A percentile compares a stretch with the other conserved stretches of the same genome.
These are phyloP conservation scores for Penicillium sp. DNA, from an alignment of 2,329 filamentous ascomycete genomes.

Conservation along the genomic window DNA sequence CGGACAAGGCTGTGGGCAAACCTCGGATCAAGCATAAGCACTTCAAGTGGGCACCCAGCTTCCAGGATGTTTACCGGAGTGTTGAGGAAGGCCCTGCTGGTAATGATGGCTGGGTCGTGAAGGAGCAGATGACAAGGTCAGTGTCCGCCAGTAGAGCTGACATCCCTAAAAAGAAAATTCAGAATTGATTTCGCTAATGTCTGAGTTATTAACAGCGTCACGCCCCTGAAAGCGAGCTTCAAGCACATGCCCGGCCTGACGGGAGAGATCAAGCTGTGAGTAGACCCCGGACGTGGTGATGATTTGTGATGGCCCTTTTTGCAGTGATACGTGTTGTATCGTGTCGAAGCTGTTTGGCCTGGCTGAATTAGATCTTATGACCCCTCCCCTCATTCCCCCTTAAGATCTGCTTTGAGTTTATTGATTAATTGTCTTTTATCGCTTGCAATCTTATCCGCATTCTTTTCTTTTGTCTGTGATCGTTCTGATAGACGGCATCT, in stretches of 20 bases:
- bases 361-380: constrained; percentile 21
- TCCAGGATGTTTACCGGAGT: constrained; percentile 79
- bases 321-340: constrained; percentile 22
- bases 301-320: constrained; percentile 11
- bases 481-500: constrained; percentile 30
- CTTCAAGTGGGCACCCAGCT: constrained; percentile 90
- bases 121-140: constrained; percentile 78
- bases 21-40: constrained; percentile 67
- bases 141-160: neutral
- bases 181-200: constrained; percentile 1
- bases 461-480: neutral
- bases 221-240: constrained; percentile 87
- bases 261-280: constrained; percentile 78
- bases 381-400: constrained; percentile 10
- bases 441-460: neutral
- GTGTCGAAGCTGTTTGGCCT: constrained; percentile 23
- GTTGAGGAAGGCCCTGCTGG: constrained; percentile 74
- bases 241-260: constrained; percentile 65
- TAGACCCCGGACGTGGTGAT: constrained; percentile 33
- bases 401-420: neutral
- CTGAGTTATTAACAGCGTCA: constrained; percentile 58
- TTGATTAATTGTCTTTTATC: neutral
- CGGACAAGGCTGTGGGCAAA: constrained; percentile 18
- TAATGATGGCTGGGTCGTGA: constrained; percentile 89
- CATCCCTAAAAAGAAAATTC: no score